Evolutionary conservation across 2,329 filamentous ascomycete genomes (phyloP), one percentile per base, ranked within the genome.

Genomic region (Colletotrichum theobromicola): DNA sequence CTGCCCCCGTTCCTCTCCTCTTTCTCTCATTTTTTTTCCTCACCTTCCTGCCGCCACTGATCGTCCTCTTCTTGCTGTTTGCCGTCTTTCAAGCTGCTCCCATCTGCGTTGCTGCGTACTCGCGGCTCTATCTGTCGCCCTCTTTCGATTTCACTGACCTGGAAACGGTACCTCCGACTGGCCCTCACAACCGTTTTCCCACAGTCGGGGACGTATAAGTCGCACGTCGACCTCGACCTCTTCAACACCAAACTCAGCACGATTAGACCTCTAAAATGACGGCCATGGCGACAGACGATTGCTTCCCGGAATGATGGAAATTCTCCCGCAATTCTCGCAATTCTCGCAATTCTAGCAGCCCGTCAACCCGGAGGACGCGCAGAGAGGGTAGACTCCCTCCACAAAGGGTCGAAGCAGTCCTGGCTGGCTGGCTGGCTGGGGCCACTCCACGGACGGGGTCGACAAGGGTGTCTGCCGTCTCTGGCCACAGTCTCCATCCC

Each of bases 1-100:
- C 57, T 64, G 57, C 69, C 72, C 71, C 67, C 70, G 67, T 74
- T 55, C 62, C 72, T 75, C 55, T 68, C 57, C 46, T 70, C 63
- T 63, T 46, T 50, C 66, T 55, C 53, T 64, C 57, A n/a, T 55
- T 21, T 65, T 72, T 71, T 65, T 71, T 50, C 58, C 50, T 76
- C 66, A 42, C 35, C 34, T 75, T 42, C 28, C 70, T 74, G 60
- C 63, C 63, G 69, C 61, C 32, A 63, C 65, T 72, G 57, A 63
- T 69, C 42, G 60, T 42, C 62, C 64, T 72, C 60, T 71, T 62
- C 35, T 60, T 57, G 58, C 30, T 72, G 30, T 28, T 62, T 71
- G 60, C 50, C 24, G 34, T 13, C 21, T 24, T 21, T 15, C 62
- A 8, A 35, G 4, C 46, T 42, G 21, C 32, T 21, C 55, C 24